Evolutionary conservation across 108 stramenopile genomes (phyloP).

Genomic region (Aureococcus anophagefferens): DNA sequence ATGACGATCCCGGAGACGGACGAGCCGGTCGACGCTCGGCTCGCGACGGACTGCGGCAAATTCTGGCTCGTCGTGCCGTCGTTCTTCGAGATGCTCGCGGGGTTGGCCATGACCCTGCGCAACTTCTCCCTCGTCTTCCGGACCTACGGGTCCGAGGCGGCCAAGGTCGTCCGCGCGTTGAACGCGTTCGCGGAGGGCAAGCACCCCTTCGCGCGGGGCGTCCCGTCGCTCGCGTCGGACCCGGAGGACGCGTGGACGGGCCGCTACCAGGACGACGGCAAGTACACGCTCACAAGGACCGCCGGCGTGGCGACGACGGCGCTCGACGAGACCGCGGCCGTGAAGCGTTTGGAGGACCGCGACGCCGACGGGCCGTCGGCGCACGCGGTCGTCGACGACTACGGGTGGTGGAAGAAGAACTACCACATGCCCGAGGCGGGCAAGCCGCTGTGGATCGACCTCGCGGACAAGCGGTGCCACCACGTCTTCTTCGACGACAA

Average conservation of each 20-base stretch:
- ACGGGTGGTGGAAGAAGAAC: constrained; percentile 55
- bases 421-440: constrained; percentile 56
- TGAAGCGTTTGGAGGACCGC: too few species aligned
- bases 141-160: constrained; percentile 65
- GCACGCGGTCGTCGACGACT: constrained; percentile 39
- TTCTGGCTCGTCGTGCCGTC: constrained; percentile 47
- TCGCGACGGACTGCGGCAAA: too few species aligned
- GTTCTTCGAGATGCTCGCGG: constrained; percentile 53
- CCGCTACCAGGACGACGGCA: too few species aligned
- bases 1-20: too few species aligned
- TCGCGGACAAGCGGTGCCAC: constrained; percentile 35
- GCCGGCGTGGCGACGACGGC: too few species aligned
- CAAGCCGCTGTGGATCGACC: constrained; percentile 68
- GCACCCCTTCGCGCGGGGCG: constrained; percentile 42
- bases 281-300: too few species aligned
- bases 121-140: constrained; percentile 54
- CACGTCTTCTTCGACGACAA: constrained; percentile 77
- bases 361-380: too few species aligned
- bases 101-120: not conserved
- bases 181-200: constrained; percentile 58
- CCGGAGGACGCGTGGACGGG: too few species aligned
- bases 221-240: too few species aligned
- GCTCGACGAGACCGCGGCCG: too few species aligned
- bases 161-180: constrained; percentile 46
- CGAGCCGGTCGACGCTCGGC: too few species aligned